Evolutionary conservation across 352 stramenopile species (phyloP).

Genomic region (Plasmopara halstedii): DNA sequence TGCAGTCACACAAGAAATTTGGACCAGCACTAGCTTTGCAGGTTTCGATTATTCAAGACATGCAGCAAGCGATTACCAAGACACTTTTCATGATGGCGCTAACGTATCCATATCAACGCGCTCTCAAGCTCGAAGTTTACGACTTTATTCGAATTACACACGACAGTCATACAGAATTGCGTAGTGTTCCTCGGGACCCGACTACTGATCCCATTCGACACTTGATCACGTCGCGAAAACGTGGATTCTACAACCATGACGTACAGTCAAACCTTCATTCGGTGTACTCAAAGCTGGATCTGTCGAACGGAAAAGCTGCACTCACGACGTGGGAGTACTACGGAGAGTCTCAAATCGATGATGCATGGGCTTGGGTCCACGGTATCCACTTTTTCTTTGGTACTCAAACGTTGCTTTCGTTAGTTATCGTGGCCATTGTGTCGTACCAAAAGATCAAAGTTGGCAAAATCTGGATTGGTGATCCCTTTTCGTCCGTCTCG

Average conservation of each 20-base stretch:
- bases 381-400: conserved; percentile 25
- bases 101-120: conserved; percentile 24
- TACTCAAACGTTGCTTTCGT: conserved; percentile 14
- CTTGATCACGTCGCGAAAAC: conserved; percentile 15
- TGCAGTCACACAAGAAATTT: no score
- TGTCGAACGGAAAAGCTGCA: background rate
- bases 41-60: conserved; percentile 18
- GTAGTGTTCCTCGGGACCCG: conserved; percentile 2
- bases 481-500: conserved; percentile 28
- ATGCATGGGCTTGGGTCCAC: conserved; percentile 35
- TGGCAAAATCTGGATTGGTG: conserved; percentile 27
- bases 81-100: conserved; percentile 20
- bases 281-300: conserved; percentile 10
- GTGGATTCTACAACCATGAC: conserved; percentile 23
- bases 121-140: conserved; percentile 22
- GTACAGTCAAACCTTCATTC: conserved; percentile 25
- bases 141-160: conserved; percentile 13
- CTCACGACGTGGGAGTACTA: conserved; percentile 9
- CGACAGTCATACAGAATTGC: conserved; percentile 11
- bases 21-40: no score
- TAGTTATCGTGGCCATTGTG: conserved; percentile 15
- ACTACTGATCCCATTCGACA: conserved; percentile 16
- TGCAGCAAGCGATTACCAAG: conserved; percentile 8
- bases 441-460: conserved; percentile 9
- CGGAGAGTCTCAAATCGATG: conserved; percentile 13